phyloP scores from a whole-genome alignment of 768 basidiomycete species.

The Vararia minispora region DNA sequence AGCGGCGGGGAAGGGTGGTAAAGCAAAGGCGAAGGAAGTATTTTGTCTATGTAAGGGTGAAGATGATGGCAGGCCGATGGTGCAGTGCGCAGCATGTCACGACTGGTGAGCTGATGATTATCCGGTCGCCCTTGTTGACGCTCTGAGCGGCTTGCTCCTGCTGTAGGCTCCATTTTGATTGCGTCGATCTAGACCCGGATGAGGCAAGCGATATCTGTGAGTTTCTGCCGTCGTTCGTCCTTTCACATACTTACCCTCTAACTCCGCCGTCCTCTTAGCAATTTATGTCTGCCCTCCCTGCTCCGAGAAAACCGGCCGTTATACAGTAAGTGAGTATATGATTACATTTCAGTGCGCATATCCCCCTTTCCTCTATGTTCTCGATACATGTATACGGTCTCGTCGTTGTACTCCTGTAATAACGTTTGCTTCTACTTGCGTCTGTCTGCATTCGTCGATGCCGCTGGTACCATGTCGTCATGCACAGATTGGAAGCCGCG shows the following conservation, averaged over 20 bases:
- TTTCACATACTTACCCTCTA: slow-evolving; percentile 3
- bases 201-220: slow-evolving; percentile 68
- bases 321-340: slow-evolving; percentile 65
- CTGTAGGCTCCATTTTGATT: slow-evolving; percentile 71
- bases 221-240: slow-evolving; percentile 21
- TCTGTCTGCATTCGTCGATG: too few species aligned
- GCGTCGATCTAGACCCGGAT: slow-evolving; percentile 46
- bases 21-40: slow-evolving; percentile 18
- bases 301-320: slow-evolving; percentile 45
- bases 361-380: too few species aligned
- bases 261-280: slow-evolving; percentile 25
- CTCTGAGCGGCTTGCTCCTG: too few species aligned
- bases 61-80: slow-evolving; percentile 74
- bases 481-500: too few species aligned
- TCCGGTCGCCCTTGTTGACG: too few species aligned
- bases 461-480: too few species aligned
- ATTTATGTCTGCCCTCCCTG: slow-evolving; percentile 46
- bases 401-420: too few species aligned
- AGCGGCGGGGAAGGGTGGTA: slow-evolving; percentile 8
- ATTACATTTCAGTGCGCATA: too few species aligned
- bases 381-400: too few species aligned
- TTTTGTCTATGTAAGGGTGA: slow-evolving; percentile 50
- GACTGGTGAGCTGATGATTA: slow-evolving; percentile 63
- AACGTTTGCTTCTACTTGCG: too few species aligned
- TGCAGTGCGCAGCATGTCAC: slow-evolving; percentile 53